Percentiles rank a stretch among this genome's conserved stretches.
Evolutionary conservation across 73 alveolate genomes (phyloP).

Genomic region (Paramecium caudatum): DNA sequence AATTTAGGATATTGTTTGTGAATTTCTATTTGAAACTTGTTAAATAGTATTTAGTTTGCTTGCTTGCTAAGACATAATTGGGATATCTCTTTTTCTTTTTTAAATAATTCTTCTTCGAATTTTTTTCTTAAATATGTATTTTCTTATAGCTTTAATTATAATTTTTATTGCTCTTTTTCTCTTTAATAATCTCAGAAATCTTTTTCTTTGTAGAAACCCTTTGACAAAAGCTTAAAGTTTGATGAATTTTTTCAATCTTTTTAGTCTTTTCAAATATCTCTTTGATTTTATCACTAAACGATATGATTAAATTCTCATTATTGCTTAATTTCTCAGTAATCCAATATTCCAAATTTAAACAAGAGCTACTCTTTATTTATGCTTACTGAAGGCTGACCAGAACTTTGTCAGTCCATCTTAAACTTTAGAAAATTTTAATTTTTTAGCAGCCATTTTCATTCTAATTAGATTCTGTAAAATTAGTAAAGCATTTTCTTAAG

Average conservation of each 20-base stretch:
- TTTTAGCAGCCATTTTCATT: not conserved
- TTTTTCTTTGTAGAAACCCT: slow-evolving; percentile 6
- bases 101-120: not conserved
- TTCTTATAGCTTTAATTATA: slow-evolving; percentile 19
- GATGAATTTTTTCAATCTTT: slow-evolving; percentile 49
- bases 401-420: slow-evolving; percentile 30
- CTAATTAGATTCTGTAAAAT: not conserved
- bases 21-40: slow-evolving; percentile 1
- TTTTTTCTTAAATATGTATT: slow-evolving; percentile 34
- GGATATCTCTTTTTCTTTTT: not conserved
- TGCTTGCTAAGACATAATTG: not conserved
- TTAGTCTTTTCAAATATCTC: slow-evolving; percentile 41
- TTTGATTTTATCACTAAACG: slow-evolving; percentile 62
- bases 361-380: slow-evolving; percentile 18
- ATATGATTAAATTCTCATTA: slow-evolving; percentile 6
- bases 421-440: not conserved
- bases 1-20: not conserved
- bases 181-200: not conserved
- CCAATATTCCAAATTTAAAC: not conserved
- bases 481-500: not conserved
- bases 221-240: slow-evolving; percentile 36
- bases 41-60: slow-evolving; percentile 13
- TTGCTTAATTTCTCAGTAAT: slow-evolving; percentile 7
- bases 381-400: not conserved
- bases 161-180: slow-evolving; percentile 31